Percentiles rank a stretch among this genome's conserved stretches.
Conservation (phyloP, 1,284 basidiomycete genomes). For the Cryptococcus sp. region DNA sequence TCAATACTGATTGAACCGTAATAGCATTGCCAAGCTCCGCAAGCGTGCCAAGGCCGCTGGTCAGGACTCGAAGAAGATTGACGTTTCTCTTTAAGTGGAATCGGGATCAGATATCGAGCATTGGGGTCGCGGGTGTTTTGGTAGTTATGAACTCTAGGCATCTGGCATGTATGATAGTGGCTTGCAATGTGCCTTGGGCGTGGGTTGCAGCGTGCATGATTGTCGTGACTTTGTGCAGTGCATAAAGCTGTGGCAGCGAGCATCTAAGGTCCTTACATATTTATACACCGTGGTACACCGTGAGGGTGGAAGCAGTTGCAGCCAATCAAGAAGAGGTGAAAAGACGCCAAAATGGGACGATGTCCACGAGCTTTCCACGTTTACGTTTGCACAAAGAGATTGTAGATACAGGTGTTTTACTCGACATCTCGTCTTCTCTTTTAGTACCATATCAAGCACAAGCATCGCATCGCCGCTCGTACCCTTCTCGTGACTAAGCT, state of each 20-base stretch:
- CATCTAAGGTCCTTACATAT: too few relatives aligned
- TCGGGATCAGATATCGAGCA: slow-evolving; percentile 3
- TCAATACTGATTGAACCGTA: slow-evolving; percentile 57
- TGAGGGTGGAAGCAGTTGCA: too few relatives aligned
- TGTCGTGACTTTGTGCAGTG: too few relatives aligned
- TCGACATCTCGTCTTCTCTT: too few relatives aligned
- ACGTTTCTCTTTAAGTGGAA: slow-evolving; percentile 47
- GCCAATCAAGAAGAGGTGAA: too few relatives aligned
- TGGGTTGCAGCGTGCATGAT: background rate
- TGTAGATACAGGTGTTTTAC: too few relatives aligned
- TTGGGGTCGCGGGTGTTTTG: slow-evolving; percentile 16
- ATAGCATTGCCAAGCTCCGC: slow-evolving; percentile 87
- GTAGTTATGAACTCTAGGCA: slow-evolving; percentile 7
- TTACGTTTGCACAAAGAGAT: too few relatives aligned
- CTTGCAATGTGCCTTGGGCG: background rate
- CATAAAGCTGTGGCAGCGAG: too few relatives aligned
- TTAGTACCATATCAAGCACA: background rate
- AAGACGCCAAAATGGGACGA: too few relatives aligned
- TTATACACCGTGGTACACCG: too few relatives aligned
- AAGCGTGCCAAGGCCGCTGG: slow-evolving; percentile 84
- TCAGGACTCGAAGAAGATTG: slow-evolving; percentile 51
- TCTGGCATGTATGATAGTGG: slow-evolving; percentile 34
- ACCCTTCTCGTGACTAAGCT: background rate
- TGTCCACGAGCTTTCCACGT: too few relatives aligned
- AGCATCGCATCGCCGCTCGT: background rate